Percentiles rank a stretch among this genome's conserved stretches.
These are phyloP conservation scores for Boechera retrofracta DNA, from an alignment of 345 rosid species.

Conservation along the genomic window DNA sequence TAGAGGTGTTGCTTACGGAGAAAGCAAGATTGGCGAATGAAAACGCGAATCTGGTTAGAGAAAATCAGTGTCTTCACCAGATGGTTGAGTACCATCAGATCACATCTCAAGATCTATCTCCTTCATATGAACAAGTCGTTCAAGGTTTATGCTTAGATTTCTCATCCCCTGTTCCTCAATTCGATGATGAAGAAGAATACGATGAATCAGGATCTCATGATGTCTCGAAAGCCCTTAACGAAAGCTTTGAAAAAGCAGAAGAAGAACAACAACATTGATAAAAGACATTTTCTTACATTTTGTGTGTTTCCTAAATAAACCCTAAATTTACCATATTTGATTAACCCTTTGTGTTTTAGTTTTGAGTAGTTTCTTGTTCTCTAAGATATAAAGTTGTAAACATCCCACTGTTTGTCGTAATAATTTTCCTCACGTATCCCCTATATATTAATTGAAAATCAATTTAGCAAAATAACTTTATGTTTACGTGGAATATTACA, in stretches of 20 bases:
- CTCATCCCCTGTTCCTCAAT: conserved; percentile 64
- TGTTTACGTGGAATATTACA: too few relatives aligned
- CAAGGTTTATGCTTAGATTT: conserved; percentile 80
- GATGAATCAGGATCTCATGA: conserved; percentile 6
- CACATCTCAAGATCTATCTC: conserved; percentile 80
- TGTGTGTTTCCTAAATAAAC: neutral
- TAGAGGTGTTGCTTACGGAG: conserved; percentile 89
- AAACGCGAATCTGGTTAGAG: conserved; percentile 76
- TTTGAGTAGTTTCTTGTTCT: conserved; percentile 21
- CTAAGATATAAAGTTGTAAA: conserved; percentile 15
- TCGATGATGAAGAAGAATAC: conserved; percentile 42
- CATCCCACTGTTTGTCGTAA: conserved; percentile 30
- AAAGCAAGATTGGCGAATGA: conserved; percentile 89
- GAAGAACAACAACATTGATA: neutral
- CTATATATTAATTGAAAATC: too few relatives aligned
- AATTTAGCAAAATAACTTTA: too few relatives aligned
- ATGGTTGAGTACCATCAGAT: conserved; percentile 86
- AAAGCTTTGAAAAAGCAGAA: conserved; percentile 50
- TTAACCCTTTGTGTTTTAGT: neutral
- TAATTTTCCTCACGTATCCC: neutral
- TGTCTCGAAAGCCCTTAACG: conserved; percentile 54
- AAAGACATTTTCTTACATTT: neutral
- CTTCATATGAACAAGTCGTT: conserved; percentile 67
- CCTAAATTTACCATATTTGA: neutral
- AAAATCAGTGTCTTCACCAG: conserved; percentile 88